phyloP scores from a whole-genome alignment of 345 rosid species.

The Gossypium ekmanianum region DNA sequence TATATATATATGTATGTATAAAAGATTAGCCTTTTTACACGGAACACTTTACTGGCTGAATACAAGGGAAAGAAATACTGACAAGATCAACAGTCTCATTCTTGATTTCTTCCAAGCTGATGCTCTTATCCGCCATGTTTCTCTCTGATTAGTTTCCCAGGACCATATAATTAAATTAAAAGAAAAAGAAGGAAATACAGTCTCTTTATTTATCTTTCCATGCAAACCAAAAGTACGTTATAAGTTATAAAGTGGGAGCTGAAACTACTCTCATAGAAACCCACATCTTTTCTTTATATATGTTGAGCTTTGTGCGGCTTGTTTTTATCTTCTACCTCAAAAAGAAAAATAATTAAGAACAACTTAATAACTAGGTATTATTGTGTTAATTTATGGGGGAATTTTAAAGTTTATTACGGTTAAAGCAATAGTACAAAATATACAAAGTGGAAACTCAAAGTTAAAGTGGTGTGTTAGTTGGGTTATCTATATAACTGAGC shows the following conservation, averaged over 20 bases:
- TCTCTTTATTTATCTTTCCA: background rate
- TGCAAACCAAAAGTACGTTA: background rate
- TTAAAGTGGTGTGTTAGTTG: background rate
- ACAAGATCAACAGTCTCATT: constrained; percentile 68
- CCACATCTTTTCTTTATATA: background rate
- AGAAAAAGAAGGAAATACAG: background rate
- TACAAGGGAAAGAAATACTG: background rate
- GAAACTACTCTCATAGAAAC: background rate
- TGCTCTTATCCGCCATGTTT: constrained; percentile 27
- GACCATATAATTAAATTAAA: background rate
- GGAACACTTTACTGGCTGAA: background rate
- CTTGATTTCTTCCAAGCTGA: constrained; percentile 59
- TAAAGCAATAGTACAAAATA: background rate
- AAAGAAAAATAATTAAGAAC: background rate
- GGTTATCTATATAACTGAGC: background rate
- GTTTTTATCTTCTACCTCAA: background rate
- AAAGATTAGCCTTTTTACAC: too few relatives aligned
- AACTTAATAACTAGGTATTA: background rate
- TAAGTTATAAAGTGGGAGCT: background rate
- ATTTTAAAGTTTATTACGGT: background rate
- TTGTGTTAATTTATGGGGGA: background rate
- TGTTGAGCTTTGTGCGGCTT: background rate
- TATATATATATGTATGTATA: background rate
- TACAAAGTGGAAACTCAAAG: background rate
- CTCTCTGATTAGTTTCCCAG: background rate